Evolutionary conservation across 2,329 filamentous ascomycete species (phyloP), one percentile per base, ranked within the genome.

Genomic region (Calonectria leucothoes): DNA sequence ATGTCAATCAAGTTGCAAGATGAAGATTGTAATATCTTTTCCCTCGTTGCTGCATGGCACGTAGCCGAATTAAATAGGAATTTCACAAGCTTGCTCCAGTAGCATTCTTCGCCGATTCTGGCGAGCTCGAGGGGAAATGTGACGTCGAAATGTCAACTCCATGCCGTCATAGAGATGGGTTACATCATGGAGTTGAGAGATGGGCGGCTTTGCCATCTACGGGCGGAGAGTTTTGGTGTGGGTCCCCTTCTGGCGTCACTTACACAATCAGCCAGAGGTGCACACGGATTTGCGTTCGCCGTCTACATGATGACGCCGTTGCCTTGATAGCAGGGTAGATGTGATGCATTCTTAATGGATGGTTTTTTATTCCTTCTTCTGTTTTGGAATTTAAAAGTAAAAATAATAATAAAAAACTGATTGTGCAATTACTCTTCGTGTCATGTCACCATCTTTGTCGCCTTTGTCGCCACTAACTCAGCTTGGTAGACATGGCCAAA

Each of bases 151-250:
- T 68, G 66, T 61, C 65, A 49, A 75, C 59, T 74, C 68, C 66
- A 81, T 81, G 78, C 76, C 79, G 79, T 81, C 79, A 81, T 81
- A 73, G 51, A 70, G 65, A 35, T 33, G 67, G 66, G 77, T 81
- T 81, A 81, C 79, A 81, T 80, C 78, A 79, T 80, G 59, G 67
- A 57, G 69, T 80, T 72, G 72, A 77, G 72, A 77, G 72, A 73
- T 51, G 37, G 23, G 8, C 15, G 29, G 20, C 12, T 55, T 20
- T 49, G 10, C 8, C 12, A 27, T 48, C n/a, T 23, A 27, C 23
- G 6, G 52, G n/a, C n/a, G n/a, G 7, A 61, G 33, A 39, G 55
- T 61, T 61, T 61, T 11, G 23, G 35, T 25, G 55, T 39, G 55
- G 33, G 17, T 14, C 27, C n/a, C 27, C 39, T 37, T 39, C 39